Conservation (phyloP, 257 asterid genomes). For the Solanum pennellii region DNA sequence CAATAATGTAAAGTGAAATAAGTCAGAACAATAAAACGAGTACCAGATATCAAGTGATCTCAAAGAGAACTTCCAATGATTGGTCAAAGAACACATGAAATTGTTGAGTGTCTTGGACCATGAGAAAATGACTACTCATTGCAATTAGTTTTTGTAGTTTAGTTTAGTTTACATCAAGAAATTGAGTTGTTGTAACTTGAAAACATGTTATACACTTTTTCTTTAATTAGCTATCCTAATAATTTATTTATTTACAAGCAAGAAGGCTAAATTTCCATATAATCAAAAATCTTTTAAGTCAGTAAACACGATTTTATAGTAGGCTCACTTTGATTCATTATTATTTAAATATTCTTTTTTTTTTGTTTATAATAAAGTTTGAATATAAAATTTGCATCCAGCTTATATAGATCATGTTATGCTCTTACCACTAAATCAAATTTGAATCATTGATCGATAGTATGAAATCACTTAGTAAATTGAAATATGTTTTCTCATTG, state of each 20-base stretch:
- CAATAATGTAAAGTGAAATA: background rate
- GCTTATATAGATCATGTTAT: background rate
- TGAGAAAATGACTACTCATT: background rate
- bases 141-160: background rate
- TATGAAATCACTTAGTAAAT: background rate
- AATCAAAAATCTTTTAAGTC: background rate
- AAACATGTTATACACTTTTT: background rate
- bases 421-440: background rate
- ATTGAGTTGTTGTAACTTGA: background rate
- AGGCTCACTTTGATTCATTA: background rate
- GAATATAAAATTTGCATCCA: background rate
- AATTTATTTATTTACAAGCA: background rate
- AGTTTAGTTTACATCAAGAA: background rate
- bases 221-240: background rate
- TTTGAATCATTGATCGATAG: background rate
- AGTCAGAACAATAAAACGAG: background rate
- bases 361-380: background rate
- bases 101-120: background rate
- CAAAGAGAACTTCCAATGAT: background rate
- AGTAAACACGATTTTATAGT: background rate
- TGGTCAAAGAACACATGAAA: background rate
- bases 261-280: background rate
- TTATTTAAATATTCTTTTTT: too few relatives aligned
- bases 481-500: background rate
- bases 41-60: background rate